Evolutionary conservation across 2,329 filamentous ascomycete genomes (phyloP).

Genomic region (Neodidymelliopsis sp.): DNA sequence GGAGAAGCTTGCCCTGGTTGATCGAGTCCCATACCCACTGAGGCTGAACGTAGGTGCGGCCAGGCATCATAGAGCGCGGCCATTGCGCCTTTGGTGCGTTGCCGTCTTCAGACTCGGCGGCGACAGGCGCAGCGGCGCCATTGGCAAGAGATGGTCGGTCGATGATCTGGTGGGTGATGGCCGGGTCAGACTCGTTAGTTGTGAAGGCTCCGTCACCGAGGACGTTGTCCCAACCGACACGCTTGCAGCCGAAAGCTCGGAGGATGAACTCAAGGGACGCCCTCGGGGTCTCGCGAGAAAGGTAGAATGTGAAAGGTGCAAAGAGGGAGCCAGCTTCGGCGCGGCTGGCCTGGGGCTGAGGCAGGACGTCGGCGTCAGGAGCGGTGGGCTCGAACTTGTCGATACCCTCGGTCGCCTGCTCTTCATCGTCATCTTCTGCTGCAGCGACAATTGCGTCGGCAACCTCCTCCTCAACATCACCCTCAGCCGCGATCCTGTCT

Average conservation of each 20-base stretch:
- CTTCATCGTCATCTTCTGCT: constrained; percentile 39
- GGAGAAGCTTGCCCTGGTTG: constrained; percentile 88
- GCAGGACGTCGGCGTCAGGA: constrained; percentile 83
- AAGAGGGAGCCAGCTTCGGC: constrained; percentile 79
- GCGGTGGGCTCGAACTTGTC: constrained; percentile 91
- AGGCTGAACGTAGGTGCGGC: constrained; percentile 90
- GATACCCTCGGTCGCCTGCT: constrained; percentile 61
- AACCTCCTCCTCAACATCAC: constrained; percentile 52
- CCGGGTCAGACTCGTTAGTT: constrained; percentile 82
- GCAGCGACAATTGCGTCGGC: constrained; percentile 16
- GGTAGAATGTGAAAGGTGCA: constrained; percentile 85
- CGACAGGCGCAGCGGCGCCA: constrained; percentile 50
- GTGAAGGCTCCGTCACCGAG: constrained; percentile 93
- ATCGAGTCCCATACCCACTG: constrained; percentile 99
- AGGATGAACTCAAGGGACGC: constrained; percentile 92
- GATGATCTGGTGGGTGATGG: constrained; percentile 96
- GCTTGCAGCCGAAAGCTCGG: constrained; percentile 92
- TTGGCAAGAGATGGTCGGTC: constrained; percentile 77
- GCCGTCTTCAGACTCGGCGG: constrained; percentile 63
- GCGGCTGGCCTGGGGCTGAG: constrained; percentile 75
- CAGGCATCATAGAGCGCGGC: constrained; percentile 80
- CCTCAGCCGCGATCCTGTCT: constrained; percentile 52
- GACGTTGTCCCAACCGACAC: constrained; percentile 92
- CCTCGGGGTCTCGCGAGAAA: constrained; percentile 91
- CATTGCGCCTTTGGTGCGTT: constrained; percentile 56